These are phyloP conservation scores for Apiospora aurea DNA, from an alignment of 2,329 filamentous ascomycete genomes.

Conservation along the genomic window DNA sequence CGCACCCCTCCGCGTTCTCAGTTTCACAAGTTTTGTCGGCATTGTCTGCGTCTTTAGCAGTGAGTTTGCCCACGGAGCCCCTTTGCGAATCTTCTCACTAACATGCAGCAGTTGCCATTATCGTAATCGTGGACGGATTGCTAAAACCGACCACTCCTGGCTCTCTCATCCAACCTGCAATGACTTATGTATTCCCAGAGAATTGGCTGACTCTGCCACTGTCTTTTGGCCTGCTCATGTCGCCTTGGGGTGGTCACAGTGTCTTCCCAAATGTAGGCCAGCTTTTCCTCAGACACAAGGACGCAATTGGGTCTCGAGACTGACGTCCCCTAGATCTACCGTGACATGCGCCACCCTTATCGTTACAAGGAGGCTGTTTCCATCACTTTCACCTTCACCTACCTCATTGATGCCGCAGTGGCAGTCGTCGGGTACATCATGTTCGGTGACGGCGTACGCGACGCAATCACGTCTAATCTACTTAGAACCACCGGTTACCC, in stretches of 20 bases:
- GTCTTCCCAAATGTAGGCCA: constrained; percentile 77
- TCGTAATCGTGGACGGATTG: constrained; percentile 86
- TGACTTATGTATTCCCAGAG: constrained; percentile 80
- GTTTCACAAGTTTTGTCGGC: constrained; percentile 91
- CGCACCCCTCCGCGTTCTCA: constrained; percentile 81
- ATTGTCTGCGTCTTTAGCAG: constrained; percentile 89
- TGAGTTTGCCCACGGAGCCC: constrained; percentile 59
- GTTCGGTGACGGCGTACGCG: constrained; percentile 89
- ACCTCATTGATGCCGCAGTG: constrained; percentile 80
- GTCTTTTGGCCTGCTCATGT: constrained; percentile 90
- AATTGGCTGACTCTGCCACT: constrained; percentile 90
- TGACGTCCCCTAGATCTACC: constrained; percentile 56
- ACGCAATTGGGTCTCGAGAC: constrained; percentile 16
- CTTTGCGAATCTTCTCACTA: background rate
- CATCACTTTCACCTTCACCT: constrained; percentile 86
- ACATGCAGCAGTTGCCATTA: constrained; percentile 71
- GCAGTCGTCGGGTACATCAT: constrained; percentile 88
- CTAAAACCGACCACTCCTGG: constrained; percentile 81
- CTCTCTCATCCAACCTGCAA: constrained; percentile 81
- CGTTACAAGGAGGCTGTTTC: constrained; percentile 77
- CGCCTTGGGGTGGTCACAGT: constrained; percentile 68
- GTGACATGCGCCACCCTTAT: constrained; percentile 75
- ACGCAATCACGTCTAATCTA: constrained; percentile 92
- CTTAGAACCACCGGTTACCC: constrained; percentile 79
- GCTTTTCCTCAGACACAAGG: background rate